Evolutionary conservation across 208 protist genomes (phyloP).

Genomic region (Crithidia expoeki): DNA sequence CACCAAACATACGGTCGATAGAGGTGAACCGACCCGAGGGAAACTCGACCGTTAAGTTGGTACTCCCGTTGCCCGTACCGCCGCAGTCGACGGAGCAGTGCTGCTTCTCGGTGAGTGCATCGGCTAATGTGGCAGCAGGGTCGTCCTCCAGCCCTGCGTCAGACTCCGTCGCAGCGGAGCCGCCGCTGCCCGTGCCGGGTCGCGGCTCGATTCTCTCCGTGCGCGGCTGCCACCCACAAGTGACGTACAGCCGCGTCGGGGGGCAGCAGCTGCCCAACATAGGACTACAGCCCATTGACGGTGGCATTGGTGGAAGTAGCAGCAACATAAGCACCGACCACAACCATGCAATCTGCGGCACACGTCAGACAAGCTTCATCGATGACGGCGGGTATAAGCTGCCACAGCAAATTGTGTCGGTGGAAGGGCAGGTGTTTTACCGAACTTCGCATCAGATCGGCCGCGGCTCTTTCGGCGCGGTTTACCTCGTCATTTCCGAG

Average conservation of each 20-base stretch:
- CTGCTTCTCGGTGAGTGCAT: background rate
- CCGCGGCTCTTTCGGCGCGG: slow-evolving; percentile 63
- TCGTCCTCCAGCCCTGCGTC: background rate
- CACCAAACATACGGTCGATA: slow-evolving; percentile 5
- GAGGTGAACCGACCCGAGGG: background rate
- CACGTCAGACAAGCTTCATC: background rate
- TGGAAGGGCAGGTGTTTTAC: slow-evolving; percentile 52
- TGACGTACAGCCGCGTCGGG: background rate
- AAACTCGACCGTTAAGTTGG: background rate
- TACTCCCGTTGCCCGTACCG: background rate
- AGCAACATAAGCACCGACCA: background rate
- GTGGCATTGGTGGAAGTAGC: background rate
- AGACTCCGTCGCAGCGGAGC: background rate
- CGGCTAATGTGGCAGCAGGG: background rate
- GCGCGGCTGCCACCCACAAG: background rate
- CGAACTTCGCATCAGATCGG: slow-evolving; percentile 54
- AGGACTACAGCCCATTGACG: background rate
- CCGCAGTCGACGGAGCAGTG: background rate
- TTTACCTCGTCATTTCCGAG: slow-evolving; percentile 70
- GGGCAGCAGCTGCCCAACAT: background rate
- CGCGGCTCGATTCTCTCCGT: slow-evolving; percentile 6
- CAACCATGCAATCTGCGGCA: background rate
- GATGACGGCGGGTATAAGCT: slow-evolving; percentile 14
- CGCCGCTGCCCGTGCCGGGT: slow-evolving; percentile 10
- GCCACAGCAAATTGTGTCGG: slow-evolving; percentile 38